phyloP scores from a whole-genome alignment of 2,329 filamentous ascomycete species.

The Sporothrix euskadiensis region DNA sequence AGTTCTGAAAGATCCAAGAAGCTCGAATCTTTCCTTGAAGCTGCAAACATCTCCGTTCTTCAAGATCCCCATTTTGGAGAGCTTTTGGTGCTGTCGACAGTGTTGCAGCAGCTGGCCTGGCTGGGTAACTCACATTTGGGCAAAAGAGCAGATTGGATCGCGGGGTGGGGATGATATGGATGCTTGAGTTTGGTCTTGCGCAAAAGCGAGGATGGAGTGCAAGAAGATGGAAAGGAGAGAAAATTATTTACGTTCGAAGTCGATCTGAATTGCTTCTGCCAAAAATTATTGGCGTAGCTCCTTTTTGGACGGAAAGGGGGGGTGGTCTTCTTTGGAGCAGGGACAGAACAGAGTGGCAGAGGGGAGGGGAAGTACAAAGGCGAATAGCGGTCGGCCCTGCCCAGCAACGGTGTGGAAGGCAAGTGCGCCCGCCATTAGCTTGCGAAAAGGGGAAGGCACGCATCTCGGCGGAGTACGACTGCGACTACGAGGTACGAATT shows the following conservation, averaged over 20 bases:
- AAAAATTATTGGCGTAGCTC: constrained; percentile 31
- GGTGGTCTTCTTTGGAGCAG: constrained; percentile 15
- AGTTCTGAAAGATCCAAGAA: neutral
- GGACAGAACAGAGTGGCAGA: neutral
- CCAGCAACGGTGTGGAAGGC: constrained; percentile 25
- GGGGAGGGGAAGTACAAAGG: constrained; percentile 15
- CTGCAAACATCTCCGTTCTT: neutral
- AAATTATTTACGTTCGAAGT: constrained; percentile 29
- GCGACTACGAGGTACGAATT: constrained; percentile 12
- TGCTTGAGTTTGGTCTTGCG: neutral
- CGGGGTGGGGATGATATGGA: constrained; percentile 16
- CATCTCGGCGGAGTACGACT: constrained; percentile 16
- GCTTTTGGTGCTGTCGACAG: constrained; percentile 15
- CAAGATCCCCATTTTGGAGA: neutral
- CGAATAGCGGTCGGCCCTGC: constrained; percentile 26
- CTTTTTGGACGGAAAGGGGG: constrained; percentile 21
- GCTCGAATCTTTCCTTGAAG: neutral
- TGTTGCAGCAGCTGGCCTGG: neutral
- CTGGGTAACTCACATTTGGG: constrained; percentile 26
- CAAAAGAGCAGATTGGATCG: constrained; percentile 20
- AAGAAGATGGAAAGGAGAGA: constrained; percentile 22
- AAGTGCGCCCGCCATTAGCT: constrained; percentile 14
- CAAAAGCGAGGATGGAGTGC: constrained; percentile 16
- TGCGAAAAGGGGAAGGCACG: constrained; percentile 22
- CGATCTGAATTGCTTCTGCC: constrained; percentile 26